Evolutionary conservation across 2,329 filamentous ascomycete genomes (phyloP).

Genomic region (Aspergillus sp.): DNA sequence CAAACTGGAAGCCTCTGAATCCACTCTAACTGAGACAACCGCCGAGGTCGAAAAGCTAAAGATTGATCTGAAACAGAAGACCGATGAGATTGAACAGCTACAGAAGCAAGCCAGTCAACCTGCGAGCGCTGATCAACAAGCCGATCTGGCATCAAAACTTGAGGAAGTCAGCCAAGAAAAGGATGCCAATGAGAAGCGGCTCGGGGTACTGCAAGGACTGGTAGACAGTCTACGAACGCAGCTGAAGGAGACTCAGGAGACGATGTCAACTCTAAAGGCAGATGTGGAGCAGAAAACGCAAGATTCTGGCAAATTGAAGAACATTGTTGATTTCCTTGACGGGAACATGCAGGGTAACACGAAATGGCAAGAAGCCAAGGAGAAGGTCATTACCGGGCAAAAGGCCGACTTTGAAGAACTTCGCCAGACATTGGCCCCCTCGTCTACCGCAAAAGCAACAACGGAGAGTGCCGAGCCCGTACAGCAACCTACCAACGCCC

Average conservation of each 20-base stretch:
- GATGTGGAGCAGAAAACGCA: slow-evolving; percentile 47
- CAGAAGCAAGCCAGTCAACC: slow-evolving; percentile 34
- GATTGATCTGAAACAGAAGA: slow-evolving; percentile 46
- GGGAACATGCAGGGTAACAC: slow-evolving; percentile 42
- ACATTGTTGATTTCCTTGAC: slow-evolving; percentile 46
- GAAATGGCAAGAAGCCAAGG: slow-evolving; percentile 41
- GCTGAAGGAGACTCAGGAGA: slow-evolving; percentile 57
- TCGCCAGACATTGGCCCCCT: slow-evolving; percentile 35
- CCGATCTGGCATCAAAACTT: slow-evolving; percentile 36
- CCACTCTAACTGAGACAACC: slow-evolving; percentile 34
- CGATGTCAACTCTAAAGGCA: slow-evolving; percentile 50
- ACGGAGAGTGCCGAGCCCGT: slow-evolving; percentile 28
- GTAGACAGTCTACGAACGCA: slow-evolving; percentile 60
- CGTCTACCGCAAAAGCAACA: slow-evolving; percentile 27
- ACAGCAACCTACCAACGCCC: slow-evolving; percentile 23
- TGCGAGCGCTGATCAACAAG: slow-evolving; percentile 26
- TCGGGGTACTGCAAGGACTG: slow-evolving; percentile 59
- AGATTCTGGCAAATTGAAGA: slow-evolving; percentile 37
- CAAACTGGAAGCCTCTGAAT: slow-evolving; percentile 40
- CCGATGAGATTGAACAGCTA: slow-evolving; percentile 43
- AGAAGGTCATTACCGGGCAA: slow-evolving; percentile 38
- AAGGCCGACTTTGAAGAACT: slow-evolving; percentile 41
- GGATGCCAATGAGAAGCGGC: slow-evolving; percentile 54
- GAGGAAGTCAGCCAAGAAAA: slow-evolving; percentile 42
- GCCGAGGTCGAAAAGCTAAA: slow-evolving; percentile 40